Evolutionary conservation across 2,329 filamentous ascomycete genomes (phyloP).

Genomic region (Biscogniauxia mediterranea): DNA sequence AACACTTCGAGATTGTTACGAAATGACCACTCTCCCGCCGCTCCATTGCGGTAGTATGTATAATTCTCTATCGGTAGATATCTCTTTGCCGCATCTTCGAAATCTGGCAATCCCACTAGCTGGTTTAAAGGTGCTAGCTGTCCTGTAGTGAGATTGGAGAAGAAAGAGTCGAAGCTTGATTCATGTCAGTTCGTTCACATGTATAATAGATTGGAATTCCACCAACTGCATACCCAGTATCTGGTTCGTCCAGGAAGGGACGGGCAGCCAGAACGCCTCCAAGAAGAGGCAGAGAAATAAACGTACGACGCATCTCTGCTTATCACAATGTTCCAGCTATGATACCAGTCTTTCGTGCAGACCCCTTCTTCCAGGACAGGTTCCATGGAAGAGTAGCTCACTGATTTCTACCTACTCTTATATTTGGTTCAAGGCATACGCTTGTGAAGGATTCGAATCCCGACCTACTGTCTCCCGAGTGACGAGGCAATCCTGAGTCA

Average conservation of each 20-base stretch:
- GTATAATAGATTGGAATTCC: not conserved
- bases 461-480: not conserved
- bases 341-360: not conserved
- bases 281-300: slow-evolving; percentile 1
- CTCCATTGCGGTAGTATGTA: slow-evolving; percentile 55
- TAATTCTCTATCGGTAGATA: slow-evolving; percentile 46
- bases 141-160: slow-evolving; percentile 33
- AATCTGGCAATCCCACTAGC: slow-evolving; percentile 50
- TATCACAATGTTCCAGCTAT: not conserved
- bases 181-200: not conserved
- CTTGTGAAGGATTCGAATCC: too few species aligned
- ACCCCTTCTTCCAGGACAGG: not conserved
- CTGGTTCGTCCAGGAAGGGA: slow-evolving; percentile 15
- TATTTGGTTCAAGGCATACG: too few species aligned
- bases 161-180: slow-evolving; percentile 28
- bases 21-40: slow-evolving; percentile 53
- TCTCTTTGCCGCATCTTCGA: slow-evolving; percentile 49
- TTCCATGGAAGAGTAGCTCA: too few species aligned
- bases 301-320: not conserved
- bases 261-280: slow-evolving; percentile 9
- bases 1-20: slow-evolving; percentile 55
- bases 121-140: slow-evolving; percentile 40
- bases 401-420: too few species aligned
- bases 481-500: not conserved
- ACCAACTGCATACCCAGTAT: slow-evolving; percentile 9